These are phyloP conservation scores for Colletotrichum acutatum DNA, from an alignment of 2,329 filamentous ascomycete genomes.

Conservation along the genomic window DNA sequence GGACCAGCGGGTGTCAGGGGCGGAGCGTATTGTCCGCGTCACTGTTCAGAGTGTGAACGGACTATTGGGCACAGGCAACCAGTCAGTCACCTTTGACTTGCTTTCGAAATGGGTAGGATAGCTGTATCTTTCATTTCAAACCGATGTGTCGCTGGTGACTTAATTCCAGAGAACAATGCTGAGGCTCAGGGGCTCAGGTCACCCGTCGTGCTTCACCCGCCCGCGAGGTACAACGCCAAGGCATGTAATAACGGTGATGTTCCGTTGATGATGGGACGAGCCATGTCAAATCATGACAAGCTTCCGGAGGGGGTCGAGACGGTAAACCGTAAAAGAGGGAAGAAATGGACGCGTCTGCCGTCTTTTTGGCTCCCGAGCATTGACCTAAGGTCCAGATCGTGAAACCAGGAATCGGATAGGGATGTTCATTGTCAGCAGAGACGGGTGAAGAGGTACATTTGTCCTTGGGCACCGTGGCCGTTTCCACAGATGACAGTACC, in stretches of 20 bases:
- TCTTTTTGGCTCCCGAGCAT: not conserved
- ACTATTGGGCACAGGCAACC: not conserved
- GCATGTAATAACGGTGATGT: not conserved
- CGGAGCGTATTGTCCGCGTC: not conserved
- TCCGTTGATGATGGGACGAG: constrained; percentile 10
- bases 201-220: not conserved
- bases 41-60: not conserved
- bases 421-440: not conserved
- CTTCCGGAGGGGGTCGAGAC: not conserved
- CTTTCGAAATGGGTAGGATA: not conserved
- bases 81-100: not conserved
- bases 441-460: not conserved
- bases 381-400: not conserved
- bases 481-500: too few species aligned
- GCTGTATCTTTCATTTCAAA: not conserved
- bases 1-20: not conserved
- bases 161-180: not conserved
- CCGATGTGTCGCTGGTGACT: not conserved
- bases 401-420: not conserved
- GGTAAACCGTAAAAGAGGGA: not conserved
- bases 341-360: not conserved
- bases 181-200: not conserved
- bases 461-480: not conserved
- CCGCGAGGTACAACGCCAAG: not conserved
- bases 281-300: constrained; percentile 11